Evolutionary conservation across 202 grass and related monocot genomes (phyloP), one percentile per base, ranked within the genome.

Genomic region (Setaria italica): DNA sequence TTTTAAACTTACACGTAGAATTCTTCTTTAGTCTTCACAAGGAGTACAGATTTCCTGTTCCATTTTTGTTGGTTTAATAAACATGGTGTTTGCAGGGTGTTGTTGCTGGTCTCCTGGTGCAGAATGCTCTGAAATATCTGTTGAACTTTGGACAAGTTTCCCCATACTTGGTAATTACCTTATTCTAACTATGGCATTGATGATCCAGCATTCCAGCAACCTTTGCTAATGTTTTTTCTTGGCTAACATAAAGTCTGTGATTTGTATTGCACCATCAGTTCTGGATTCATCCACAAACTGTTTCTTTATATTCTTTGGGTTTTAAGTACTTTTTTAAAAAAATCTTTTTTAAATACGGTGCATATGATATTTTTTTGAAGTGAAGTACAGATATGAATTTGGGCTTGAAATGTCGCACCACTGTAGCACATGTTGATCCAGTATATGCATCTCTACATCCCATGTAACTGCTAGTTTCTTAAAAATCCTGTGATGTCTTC

Each of bases 111-210:
- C 93, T 99, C 33, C 74, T 99, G 33, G 91, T 96, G 45, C 96
- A 99, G 90, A 99, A 99, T 92, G 33, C 93, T 62, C 81, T 99
- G 45, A 99, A 99, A 84, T 99, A 94, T 91, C 80, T 99, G 46
- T 82, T 99, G 78, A 99, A 99, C 70, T 99, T 99, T 85, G 96
- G 96, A 58, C 80, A 95, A 94, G 93, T 99, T 92, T 94, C 96
- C 34, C 91, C 90, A 54, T 99, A 99, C 65, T 88, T 96, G 93
- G 96, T 99, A 92, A 92, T 58, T 89, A 39, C 76, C 73, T 84
- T 39, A 75, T 25, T 66, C 81, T 68, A 51, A 48, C 47, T 72
- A 35, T 62, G 14, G 17, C 43, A n/a, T 63, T 55, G 25, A 19
- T 80, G 16, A 45, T 75, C 21, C 33, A 67, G 33, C 51, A 30